Evolutionary conservation across 345 rosid species (phyloP).

Genomic region (Gossypium anomalum): DNA sequence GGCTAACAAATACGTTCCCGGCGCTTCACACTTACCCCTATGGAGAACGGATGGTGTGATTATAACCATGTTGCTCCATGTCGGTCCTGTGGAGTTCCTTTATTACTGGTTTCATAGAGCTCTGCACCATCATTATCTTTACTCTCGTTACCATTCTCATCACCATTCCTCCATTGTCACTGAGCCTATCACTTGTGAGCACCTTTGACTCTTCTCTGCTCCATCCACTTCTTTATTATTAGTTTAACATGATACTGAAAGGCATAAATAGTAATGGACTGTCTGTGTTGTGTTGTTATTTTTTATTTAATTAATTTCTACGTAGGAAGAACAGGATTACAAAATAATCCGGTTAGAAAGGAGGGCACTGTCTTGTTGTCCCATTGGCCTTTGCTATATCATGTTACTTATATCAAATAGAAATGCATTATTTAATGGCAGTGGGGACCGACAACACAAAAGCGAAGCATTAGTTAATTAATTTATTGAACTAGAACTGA

Average conservation of each 20-base stretch:
- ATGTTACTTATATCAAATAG: too few species aligned
- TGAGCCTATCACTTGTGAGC: slow-evolving; percentile 76
- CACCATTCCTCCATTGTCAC: slow-evolving; percentile 84
- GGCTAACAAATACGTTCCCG: slow-evolving; percentile 7
- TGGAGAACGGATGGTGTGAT: slow-evolving; percentile 65
- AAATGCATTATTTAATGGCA: too few species aligned
- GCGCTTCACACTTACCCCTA: slow-evolving; percentile 35
- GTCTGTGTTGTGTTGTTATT: too few species aligned
- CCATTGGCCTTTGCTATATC: too few species aligned
- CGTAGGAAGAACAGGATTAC: too few species aligned
- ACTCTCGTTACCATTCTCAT: slow-evolving; percentile 85
- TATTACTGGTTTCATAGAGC: slow-evolving; percentile 84
- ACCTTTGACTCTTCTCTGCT: background rate
- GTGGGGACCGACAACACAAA: too few species aligned
- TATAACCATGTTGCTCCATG: slow-evolving; percentile 40
- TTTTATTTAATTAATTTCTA: too few species aligned
- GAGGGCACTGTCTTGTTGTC: too few species aligned
- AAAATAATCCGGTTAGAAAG: too few species aligned
- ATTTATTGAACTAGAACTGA: too few species aligned
- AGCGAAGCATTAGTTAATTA: too few species aligned
- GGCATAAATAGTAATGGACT: too few species aligned
- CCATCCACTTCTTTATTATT: background rate
- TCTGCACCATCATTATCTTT: slow-evolving; percentile 74
- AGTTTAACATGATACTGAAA: background rate
- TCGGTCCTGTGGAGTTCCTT: slow-evolving; percentile 74